Evolutionary conservation across 192 early-diverging fungal genomes (phyloP).

Genomic region (Linnemannia schmuckeri): DNA sequence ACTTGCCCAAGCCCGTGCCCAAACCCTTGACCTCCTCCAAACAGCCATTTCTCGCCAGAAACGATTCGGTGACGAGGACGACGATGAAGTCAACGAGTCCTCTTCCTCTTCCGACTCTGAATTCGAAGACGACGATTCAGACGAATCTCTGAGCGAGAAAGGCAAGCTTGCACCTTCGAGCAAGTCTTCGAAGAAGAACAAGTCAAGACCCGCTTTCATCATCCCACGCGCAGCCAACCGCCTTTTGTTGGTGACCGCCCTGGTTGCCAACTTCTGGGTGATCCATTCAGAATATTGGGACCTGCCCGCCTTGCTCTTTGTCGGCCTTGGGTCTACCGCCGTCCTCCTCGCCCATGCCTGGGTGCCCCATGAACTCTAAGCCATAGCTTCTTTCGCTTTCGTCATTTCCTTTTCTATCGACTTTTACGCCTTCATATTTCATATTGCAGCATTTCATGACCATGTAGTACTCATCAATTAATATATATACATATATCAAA

Average conservation of each 20-base stretch:
- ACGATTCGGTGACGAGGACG: constrained; percentile 8
- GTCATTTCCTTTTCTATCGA: too few relatives aligned
- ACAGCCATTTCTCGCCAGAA: not conserved
- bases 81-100: not conserved
- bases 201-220: not conserved
- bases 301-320: not conserved
- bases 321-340: not conserved
- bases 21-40: not conserved
- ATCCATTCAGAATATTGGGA: not conserved
- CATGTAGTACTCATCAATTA: too few relatives aligned
- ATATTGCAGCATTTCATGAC: too few relatives aligned
- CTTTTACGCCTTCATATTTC: too few relatives aligned
- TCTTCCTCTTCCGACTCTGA: not conserved
- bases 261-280: constrained; percentile 3
- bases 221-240: not conserved
- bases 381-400: too few relatives aligned
- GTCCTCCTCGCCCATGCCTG: constrained; percentile 6
- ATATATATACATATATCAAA: too few relatives aligned
- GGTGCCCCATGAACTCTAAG: not conserved
- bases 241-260: not conserved
- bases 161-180: not conserved
- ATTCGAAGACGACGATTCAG: not conserved
- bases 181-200: not conserved
- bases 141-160: not conserved
- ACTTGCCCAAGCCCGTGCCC: not conserved